Conservation (phyloP, 805 yeast species). For the Spencermartinsiella europaea region DNA sequence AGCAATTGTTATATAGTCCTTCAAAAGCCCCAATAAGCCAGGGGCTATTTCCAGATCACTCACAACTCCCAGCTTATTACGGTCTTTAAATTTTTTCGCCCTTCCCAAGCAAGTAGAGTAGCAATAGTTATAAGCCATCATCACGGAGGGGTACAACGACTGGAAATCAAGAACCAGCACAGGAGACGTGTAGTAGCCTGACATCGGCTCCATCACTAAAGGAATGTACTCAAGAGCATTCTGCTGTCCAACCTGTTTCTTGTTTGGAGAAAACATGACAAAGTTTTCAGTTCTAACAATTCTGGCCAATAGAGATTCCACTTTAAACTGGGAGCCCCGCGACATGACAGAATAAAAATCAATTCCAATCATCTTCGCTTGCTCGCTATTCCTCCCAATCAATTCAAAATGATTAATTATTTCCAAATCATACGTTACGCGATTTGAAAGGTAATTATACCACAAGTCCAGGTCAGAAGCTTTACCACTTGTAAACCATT, state of each 20-base stretch:
- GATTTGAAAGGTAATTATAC: conserved; percentile 42
- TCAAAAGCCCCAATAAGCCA: conserved; percentile 49
- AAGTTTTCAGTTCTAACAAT: conserved; percentile 72
- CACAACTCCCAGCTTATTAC: conserved; percentile 34
- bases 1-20: conserved; percentile 57
- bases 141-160: conserved; percentile 86
- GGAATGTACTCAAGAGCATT: conserved; percentile 85
- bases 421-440: conserved; percentile 41
- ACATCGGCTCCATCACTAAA: conserved; percentile 85
- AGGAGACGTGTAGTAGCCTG: conserved; percentile 83
- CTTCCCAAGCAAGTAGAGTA: conserved; percentile 40
- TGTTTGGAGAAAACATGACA: conserved; percentile 71
- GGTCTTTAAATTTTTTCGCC: conserved; percentile 28
- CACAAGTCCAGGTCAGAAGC: conserved; percentile 22
- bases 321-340: conserved; percentile 91
- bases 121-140: conserved; percentile 84
- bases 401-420: conserved; percentile 60
- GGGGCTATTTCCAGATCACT: conserved; percentile 45
- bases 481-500: conserved; percentile 35
- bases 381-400: conserved; percentile 67
- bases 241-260: conserved; percentile 74
- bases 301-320: conserved; percentile 76
- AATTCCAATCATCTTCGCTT: conserved; percentile 79
- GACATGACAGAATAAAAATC: conserved; percentile 84
- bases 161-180: conserved; percentile 88